A percentile compares a stretch with the other conserved stretches of the same genome.
phyloP scores from a whole-genome alignment of 495 filamentous ascomycete species.

The Jackrogersella multiformis region DNA sequence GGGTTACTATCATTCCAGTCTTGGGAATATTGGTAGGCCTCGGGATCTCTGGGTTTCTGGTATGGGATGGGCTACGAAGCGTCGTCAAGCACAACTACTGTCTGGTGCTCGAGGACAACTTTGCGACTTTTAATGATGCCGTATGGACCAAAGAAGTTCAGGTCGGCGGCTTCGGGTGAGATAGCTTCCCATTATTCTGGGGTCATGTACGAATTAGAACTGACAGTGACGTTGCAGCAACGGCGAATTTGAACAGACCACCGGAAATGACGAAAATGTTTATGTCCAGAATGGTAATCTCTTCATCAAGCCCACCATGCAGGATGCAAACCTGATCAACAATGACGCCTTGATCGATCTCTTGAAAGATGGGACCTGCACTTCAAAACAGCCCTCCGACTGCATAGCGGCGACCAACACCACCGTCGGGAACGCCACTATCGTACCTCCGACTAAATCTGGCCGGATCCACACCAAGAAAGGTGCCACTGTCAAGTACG shows the following conservation, averaged over 20 bases:
- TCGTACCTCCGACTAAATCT: conserved; percentile 81
- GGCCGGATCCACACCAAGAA: conserved; percentile 78
- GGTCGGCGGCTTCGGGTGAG: conserved; percentile 81
- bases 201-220: background rate
- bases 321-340: conserved; percentile 69
- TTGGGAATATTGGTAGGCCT: conserved; percentile 73
- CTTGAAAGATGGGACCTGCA: conserved; percentile 69
- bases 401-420: conserved; percentile 71
- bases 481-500: conserved; percentile 78
- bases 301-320: conserved; percentile 78
- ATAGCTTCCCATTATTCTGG: conserved; percentile 36
- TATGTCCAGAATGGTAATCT: conserved; percentile 74
- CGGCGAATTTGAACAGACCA: conserved; percentile 82
- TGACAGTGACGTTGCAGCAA: conserved; percentile 61
- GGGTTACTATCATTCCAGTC: conserved; percentile 81
- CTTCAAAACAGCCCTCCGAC: conserved; percentile 60
- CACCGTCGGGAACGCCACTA: conserved; percentile 74
- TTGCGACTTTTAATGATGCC: conserved; percentile 63
- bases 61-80: conserved; percentile 73
- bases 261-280: conserved; percentile 72
- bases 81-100: conserved; percentile 82
- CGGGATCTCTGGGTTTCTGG: conserved; percentile 69
- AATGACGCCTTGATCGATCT: conserved; percentile 72
- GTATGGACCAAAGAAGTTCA: conserved; percentile 84
- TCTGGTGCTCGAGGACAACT: conserved; percentile 74